Evolutionary conservation across 2,329 filamentous ascomycete species (phyloP).

Genomic region (Colletotrichum destructivum): DNA sequence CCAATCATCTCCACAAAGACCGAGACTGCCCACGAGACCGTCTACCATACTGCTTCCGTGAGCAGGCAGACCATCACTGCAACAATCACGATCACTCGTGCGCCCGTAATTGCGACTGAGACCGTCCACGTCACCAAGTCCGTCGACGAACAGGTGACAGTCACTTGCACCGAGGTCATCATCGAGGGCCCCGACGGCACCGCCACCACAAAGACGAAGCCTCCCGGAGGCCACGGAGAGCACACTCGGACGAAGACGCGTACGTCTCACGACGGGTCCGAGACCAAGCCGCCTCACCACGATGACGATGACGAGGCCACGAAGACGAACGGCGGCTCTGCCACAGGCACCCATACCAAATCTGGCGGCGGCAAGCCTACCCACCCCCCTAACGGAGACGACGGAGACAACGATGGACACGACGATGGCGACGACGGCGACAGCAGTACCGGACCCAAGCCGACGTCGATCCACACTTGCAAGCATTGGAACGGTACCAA

Average conservation of each 20-base stretch:
- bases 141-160: slow-evolving; percentile 23
- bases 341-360: slow-evolving; percentile 1
- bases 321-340: background rate
- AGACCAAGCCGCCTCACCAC: slow-evolving; percentile 17
- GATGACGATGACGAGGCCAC: slow-evolving; percentile 16
- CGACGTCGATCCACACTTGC: slow-evolving; percentile 40
- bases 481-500: slow-evolving; percentile 44
- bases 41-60: slow-evolving; percentile 44
- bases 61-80: slow-evolving; percentile 45
- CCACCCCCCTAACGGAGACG: slow-evolving; percentile 5
- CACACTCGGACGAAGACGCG: slow-evolving; percentile 16
- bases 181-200: slow-evolving; percentile 28
- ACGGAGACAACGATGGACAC: background rate
- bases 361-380: slow-evolving; percentile 11
- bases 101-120: slow-evolving; percentile 28
- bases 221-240: background rate
- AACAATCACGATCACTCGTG: slow-evolving; percentile 32
- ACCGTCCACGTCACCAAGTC: slow-evolving; percentile 19
- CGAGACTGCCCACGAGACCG: slow-evolving; percentile 36
- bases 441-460: slow-evolving; percentile 4
- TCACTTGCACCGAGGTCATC: slow-evolving; percentile 35
- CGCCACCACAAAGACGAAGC: slow-evolving; percentile 25
- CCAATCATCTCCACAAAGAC: slow-evolving; percentile 38
- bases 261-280: background rate
- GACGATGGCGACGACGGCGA: background rate